phyloP scores from a whole-genome alignment of 345 rosid species.

The Alliaria petiolata region DNA sequence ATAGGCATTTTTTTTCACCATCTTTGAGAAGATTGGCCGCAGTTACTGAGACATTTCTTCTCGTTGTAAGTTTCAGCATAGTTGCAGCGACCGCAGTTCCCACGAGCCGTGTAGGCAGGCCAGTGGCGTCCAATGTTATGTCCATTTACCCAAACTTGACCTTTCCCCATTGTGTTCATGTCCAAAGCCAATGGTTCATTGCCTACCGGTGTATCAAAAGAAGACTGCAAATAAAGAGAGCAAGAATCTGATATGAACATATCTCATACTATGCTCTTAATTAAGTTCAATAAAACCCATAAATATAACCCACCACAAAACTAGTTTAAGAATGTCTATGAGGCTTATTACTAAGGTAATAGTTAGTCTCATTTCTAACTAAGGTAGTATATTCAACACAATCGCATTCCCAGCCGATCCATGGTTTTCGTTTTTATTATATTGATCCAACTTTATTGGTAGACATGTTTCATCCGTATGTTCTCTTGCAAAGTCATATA shows the following conservation, averaged over 20 bases:
- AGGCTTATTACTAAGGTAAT: background rate
- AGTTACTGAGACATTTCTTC: conserved; percentile 41
- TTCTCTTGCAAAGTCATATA: background rate
- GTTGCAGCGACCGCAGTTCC: conserved; percentile 22
- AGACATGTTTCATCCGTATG: background rate
- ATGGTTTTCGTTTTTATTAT: background rate
- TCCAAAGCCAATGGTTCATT: conserved; percentile 35
- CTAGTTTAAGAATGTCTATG: background rate
- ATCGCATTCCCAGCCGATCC: background rate
- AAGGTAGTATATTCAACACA: background rate
- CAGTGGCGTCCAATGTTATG: conserved; percentile 36
- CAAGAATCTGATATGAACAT: background rate
- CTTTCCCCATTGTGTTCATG: conserved; percentile 37
- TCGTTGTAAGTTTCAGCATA: conserved; percentile 28
- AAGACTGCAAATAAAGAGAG: conserved; percentile 30
- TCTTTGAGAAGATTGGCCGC: conserved; percentile 94
- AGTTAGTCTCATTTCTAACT: background rate
- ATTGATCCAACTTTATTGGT: background rate
- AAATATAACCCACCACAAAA: background rate
- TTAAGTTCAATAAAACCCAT: background rate
- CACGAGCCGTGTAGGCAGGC: conserved; percentile 34
- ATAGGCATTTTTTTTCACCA: conserved; percentile 63
- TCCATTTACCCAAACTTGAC: conserved; percentile 39
- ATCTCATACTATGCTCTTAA: background rate
- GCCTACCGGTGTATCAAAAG: conserved; percentile 18